Base-by-base conservation (phyloP, 2,329 filamentous ascomycete species). In the Botrytis paeoniae region DNA sequence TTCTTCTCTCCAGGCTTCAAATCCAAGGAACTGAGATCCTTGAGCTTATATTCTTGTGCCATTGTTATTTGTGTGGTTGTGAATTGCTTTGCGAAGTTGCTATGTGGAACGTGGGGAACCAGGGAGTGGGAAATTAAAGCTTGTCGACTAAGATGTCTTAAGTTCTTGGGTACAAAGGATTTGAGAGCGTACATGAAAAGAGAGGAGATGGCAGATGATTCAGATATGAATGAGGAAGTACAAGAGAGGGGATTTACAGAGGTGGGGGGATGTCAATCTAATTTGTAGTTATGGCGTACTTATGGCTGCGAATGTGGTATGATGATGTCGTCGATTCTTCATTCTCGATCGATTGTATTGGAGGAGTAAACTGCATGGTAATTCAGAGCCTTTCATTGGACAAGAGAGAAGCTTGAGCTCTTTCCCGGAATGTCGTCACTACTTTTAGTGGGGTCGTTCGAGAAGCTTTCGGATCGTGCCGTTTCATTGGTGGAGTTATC, bases 1-100 rank as follows among this genome's bases (percentile, higher is more conserved):
- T 92, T 87, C 85, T 97, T 98, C 78, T 96, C 91, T 32, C 93
- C 91, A 43, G 91, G 89, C 81, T 92, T 88, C 75, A 98, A 85
- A 76, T 91, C 88, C 72, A 97, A 86, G 78, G 91, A 92, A 64
- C 88, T 87, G 75, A 97, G 84, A 80, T 88, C 92, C 82, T 96
- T 97, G 80, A 98, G 88, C 80, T 89, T 91, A 81, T 87, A 91
- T 79, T 90, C 87, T 72, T 87, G 83, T 65, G 85, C 83, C 80
- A 81, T 81, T 61, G 68, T 79, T 69, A 71, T 59, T 64, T 75
- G 74, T 25, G 76, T 77, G 39, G 76, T 75, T 22, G 51, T 48
- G 35, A 71, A 71, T 35, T 71, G 72, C 68, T 74, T 72, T 64
- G 43, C 62, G 70, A 63, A 22, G 37, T 45, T 20, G 45, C 22